Evolutionary conservation across 139 green algal species (phyloP), one percentile per base, ranked within the genome.

Genomic region (Mesotaenium endlicherianum): DNA sequence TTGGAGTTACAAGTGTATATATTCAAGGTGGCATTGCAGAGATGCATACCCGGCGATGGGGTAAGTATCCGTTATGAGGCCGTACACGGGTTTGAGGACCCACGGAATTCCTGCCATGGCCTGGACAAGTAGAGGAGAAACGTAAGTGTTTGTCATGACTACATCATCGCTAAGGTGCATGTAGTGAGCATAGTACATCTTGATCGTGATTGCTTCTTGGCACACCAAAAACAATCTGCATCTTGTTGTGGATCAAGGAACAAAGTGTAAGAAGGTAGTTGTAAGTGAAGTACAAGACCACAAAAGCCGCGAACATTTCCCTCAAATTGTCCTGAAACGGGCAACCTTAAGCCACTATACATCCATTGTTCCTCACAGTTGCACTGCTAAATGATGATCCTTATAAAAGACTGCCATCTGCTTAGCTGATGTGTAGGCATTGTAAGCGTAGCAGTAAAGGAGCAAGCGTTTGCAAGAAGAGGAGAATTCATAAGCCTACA

Each of bases 1-100:
- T n/a, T n/a, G n/a, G n/a, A n/a, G n/a, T n/a, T n/a, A n/a, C n/a
- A n/a, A n/a, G n/a, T n/a, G n/a, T n/a, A n/a, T n/a, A n/a, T n/a
- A n/a, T n/a, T n/a, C n/a, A n/a, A n/a, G n/a, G n/a, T n/a, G n/a
- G n/a, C n/a, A n/a, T n/a, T n/a, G n/a, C n/a, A n/a, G n/a, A n/a
- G n/a, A n/a, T n/a, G n/a, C n/a, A n/a, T n/a, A 82, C 57, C 82
- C 82, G 34, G 40, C 34, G 42, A 88, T 71, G 53, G 82, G 82
- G 43, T 81, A 86, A 31, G 55, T 78, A 75, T 88, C 82, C 11
- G 36, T 72, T 36, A 88, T 70, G n/a, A 87, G n/a, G 42, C 82
- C 82, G 43, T 88, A 88, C n/a, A 88, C 31, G 26, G 75, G 82
- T 31, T 86, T 88, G 47, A 88, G 30, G 39, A 45, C 50, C 75